Evolutionary conservation across 441 rosid genomes (phyloP), one percentile per base, ranked within the genome.

Genomic region (Adansonia grandidieri): DNA sequence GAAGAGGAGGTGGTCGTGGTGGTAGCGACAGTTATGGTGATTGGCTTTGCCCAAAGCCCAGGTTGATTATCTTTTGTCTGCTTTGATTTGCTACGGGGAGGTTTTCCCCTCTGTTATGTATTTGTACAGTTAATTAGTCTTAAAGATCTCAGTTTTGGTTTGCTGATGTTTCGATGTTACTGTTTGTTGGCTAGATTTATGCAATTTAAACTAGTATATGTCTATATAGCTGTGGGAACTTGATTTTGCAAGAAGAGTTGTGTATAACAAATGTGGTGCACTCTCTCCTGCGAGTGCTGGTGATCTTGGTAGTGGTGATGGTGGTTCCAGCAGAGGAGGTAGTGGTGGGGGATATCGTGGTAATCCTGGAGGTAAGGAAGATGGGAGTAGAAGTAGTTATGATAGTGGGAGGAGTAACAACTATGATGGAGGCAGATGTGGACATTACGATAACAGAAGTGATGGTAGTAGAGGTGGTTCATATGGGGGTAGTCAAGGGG

Each of bases 221-320:
- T 84, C 74, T 80, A 19, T 93, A 83, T 86, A 95, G 99, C 79
- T 95, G 97, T 86, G 99, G 95, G 83, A 95, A 95, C 86, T 84
- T 88, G 86, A 95, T 86, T 95, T 95, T 82, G 96, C 96, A 24
- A 92, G 96, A 86, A 89, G 97, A 83, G 83, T 84, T 67, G 99
- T 93, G 81, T 95, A 98, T 87, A 95, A 95, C 91, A 95, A 92
- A 84, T 93, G 98, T 53, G 96, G 96, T 15, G 70, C 96, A 73
- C 92, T 95, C 42, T 82, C 89, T 57, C 94, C 98, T 62, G 84
- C 88, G 82, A 94, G 91, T 79, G 86, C 79, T 51, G 79, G 84
- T 79, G 95, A 90, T 80, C 87, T 87, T 40, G 83, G 86, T 58
- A 74, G 89, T 71, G 86, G 91, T 42, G 76, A 80, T 58, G 80